These are phyloP conservation scores for Wallacemonas sp. DNA, from an alignment of 208 protist genomes.

Conservation along the genomic window DNA sequence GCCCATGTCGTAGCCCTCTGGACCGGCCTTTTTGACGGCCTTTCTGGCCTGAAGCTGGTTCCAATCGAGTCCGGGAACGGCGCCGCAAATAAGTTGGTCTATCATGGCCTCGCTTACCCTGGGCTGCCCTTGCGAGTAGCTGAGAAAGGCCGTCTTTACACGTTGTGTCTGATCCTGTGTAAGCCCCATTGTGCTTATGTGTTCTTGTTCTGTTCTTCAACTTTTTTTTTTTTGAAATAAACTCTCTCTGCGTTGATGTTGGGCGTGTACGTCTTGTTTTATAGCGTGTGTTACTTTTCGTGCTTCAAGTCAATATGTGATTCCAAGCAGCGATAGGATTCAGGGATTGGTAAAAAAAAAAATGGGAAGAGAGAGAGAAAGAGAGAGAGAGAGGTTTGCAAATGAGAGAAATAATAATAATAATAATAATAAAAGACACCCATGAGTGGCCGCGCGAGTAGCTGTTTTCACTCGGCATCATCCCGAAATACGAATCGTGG, in stretches of 20 bases:
- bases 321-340: too few relatives aligned
- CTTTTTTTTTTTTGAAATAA: constrained; percentile 15
- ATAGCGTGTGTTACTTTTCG: neutral
- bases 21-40: constrained; percentile 39
- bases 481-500: too few relatives aligned
- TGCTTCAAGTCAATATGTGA: too few relatives aligned
- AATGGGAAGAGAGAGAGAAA: constrained; percentile 15
- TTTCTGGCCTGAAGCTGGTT: constrained; percentile 84
- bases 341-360: too few relatives aligned
- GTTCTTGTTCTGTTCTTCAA: neutral
- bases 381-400: neutral
- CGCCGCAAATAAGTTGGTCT: constrained; percentile 88
- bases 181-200: constrained; percentile 47
- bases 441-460: too few relatives aligned
- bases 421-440: too few relatives aligned
- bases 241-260: too few relatives aligned
- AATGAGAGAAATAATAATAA: constrained; percentile 17
- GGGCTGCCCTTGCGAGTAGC: constrained; percentile 78
- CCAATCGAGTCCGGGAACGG: constrained; percentile 78
- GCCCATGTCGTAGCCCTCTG: constrained; percentile 72
- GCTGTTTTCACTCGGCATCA: too few relatives aligned
- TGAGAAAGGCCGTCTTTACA: constrained; percentile 88
- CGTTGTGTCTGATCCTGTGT: constrained; percentile 78
- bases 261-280: too few relatives aligned
- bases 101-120: constrained; percentile 85